These are phyloP conservation scores for Elaphomyces granulatus DNA, from an alignment of 495 filamentous ascomycete genomes.

Conservation along the genomic window DNA sequence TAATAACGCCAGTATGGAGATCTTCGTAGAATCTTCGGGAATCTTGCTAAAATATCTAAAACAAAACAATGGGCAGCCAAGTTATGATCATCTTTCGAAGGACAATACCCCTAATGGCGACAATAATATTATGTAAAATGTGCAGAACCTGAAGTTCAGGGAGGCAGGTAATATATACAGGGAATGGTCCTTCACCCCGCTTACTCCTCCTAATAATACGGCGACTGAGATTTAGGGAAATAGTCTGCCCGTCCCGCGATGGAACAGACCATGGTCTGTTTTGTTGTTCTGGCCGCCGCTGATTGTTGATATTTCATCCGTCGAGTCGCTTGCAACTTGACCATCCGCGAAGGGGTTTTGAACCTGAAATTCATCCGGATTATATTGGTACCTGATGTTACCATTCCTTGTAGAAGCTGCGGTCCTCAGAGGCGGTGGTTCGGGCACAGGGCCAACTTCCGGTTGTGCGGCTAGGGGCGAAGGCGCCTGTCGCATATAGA, in stretches of 20 bases:
- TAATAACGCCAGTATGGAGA: too few relatives aligned
- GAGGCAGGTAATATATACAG: neutral
- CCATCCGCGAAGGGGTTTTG: conserved; percentile 34
- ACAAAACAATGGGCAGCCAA: too few relatives aligned
- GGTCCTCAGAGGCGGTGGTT: conserved; percentile 2
- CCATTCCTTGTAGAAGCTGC: conserved; percentile 2
- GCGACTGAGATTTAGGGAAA: too few relatives aligned
- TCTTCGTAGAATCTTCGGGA: too few relatives aligned
- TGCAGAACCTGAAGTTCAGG: too few relatives aligned
- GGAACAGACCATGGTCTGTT: neutral
- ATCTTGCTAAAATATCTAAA: too few relatives aligned
- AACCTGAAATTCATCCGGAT: conserved; percentile 30
- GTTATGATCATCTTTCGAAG: too few relatives aligned
- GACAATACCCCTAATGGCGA: too few relatives aligned
- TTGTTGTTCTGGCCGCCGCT: neutral
- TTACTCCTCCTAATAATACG: neutral
- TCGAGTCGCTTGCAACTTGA: conserved; percentile 10
- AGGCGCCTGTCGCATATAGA: conserved; percentile 6
- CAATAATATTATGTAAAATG: too few relatives aligned
- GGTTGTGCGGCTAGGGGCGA: conserved; percentile 9
- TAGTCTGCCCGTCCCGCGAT: too few relatives aligned
- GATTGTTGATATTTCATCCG: neutral
- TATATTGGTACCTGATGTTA: conserved; percentile 23
- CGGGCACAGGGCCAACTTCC: neutral
- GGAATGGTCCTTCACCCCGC: neutral